These are phyloP conservation scores for Pseudogymnoascus sp. DNA, from an alignment of 2,329 filamentous ascomycete species.

Conservation along the genomic window DNA sequence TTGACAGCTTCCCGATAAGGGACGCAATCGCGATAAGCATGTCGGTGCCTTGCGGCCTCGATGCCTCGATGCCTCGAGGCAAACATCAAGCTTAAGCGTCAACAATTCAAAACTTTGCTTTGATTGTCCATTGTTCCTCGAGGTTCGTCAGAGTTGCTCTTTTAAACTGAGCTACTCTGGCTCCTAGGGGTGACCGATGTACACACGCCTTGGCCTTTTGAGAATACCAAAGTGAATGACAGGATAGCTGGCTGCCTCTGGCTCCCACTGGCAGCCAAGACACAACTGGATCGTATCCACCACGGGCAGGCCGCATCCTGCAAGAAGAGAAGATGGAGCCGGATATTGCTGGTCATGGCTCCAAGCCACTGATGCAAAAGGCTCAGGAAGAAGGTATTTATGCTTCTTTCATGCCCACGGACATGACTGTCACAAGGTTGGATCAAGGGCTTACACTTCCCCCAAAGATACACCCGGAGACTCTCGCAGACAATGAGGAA, in stretches of 20 bases:
- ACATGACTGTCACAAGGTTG: conserved; percentile 13
- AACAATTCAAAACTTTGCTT: neutral
- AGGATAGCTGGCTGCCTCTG: neutral
- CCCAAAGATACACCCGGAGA: conserved; percentile 17
- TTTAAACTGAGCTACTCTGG: neutral
- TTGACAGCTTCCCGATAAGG: neutral
- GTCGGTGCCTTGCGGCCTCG: conserved; percentile 4
- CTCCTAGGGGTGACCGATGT: neutral
- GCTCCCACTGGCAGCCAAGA: neutral
- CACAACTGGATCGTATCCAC: neutral
- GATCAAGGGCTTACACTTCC: conserved; percentile 23
- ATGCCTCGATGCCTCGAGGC: neutral
- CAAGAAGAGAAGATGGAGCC: neutral
- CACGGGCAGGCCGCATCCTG: neutral
- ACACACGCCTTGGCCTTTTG: neutral
- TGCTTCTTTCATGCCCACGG: conserved; percentile 17
- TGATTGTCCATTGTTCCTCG: neutral
- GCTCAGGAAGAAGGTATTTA: conserved; percentile 22
- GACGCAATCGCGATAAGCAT: neutral
- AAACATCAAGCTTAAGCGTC: neutral
- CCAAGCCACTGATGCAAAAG: neutral
- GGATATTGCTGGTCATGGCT: neutral
- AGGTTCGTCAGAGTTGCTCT: neutral
- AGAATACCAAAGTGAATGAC: conserved; percentile 1
- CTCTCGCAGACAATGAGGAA: neutral